phyloP scores from a whole-genome alignment of 1,139 yeast genomes.

The Hemisphaericaspora subhashii region DNA sequence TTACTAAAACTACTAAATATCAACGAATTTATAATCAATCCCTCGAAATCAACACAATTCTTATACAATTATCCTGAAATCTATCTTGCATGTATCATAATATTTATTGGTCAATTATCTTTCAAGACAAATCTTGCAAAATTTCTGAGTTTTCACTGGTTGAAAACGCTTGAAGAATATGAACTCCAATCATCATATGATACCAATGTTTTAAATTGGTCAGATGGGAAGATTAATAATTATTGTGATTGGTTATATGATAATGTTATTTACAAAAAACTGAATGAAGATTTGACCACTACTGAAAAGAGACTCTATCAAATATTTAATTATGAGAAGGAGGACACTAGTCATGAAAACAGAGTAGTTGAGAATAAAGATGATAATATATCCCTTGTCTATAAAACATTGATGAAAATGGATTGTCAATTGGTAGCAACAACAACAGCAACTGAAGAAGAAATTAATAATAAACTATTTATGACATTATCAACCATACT shows the following conservation, averaged over 20 bases:
- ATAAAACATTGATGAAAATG: slow-evolving; percentile 3
- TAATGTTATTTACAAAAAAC: slow-evolving; percentile 28
- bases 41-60: not conserved
- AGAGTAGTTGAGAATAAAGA: not conserved
- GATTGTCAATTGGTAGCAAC: too few species aligned
- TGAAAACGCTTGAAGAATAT: slow-evolving; percentile 19
- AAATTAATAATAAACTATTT: slow-evolving; percentile 5
- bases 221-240: slow-evolving; percentile 33
- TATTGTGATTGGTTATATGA: slow-evolving; percentile 45
- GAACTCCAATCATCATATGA: slow-evolving; percentile 21
- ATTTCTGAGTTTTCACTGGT: slow-evolving; percentile 20
- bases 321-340: slow-evolving; percentile 29
- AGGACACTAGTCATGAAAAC: slow-evolving; percentile 1
- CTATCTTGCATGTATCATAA: slow-evolving; percentile 23
- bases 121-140: slow-evolving; percentile 11
- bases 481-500: slow-evolving; percentile 4
- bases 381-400: slow-evolving; percentile 3
- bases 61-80: slow-evolving; percentile 29
- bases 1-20: slow-evolving; percentile 13
- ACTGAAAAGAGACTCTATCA: slow-evolving; percentile 37
- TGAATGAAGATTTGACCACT: slow-evolving; percentile 20
- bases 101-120: slow-evolving; percentile 29
- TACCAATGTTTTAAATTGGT: slow-evolving; percentile 38
- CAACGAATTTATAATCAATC: slow-evolving; percentile 1
- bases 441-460: not conserved